Evolutionary conservation across 139 green algal species (phyloP), one percentile per base, ranked within the genome.

Genomic region (Klebsormidium nitens): DNA sequence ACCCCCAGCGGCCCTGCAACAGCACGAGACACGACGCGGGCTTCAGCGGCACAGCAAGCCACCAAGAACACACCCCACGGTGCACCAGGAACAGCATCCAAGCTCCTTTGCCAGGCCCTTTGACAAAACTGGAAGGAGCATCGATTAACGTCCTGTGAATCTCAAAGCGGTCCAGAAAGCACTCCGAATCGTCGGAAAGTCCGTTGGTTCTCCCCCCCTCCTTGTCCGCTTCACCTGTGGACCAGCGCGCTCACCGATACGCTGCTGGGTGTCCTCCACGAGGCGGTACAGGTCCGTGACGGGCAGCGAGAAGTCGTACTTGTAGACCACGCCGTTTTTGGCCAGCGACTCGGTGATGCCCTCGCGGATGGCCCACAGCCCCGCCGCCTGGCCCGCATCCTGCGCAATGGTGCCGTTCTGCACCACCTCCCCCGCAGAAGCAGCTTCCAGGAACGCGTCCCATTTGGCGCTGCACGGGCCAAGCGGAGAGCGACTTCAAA

Each of bases 331-430:
- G 8, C 75, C 80, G 0, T 64, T 69, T 29, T 82, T 75, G 2
- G 74, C 59, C 2, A 98, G 78, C 34, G 88, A 88, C 56, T 95
- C 89, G 1, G 90, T 86, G 49, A 97, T 85, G 40, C 85, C 86
- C 79, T 98, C 91, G 2, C 94, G 65, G 5, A 97, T 66, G 2
- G 71, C 56, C 94, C 94, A 99, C 31, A 99, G 91, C 49, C 66
- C 73, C 3, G 58, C 65, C 1, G 82, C 76, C 78, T 97, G 91
- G 2, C 50, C 46, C 5, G 19, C 56, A 75, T 91, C 86, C 65
- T 90, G 80, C 17, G 85, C 81, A 23, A 90, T 44, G 0, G 69
- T 83, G 36, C 83, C 85, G 46, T 90, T 76, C 3, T 35, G 29
- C 3, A 89, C 79, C 46, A 35, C 0, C 2, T 39, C 77, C 67